phyloP scores from a whole-genome alignment of 352 stramenopile species.

The Albugo laibachii region DNA sequence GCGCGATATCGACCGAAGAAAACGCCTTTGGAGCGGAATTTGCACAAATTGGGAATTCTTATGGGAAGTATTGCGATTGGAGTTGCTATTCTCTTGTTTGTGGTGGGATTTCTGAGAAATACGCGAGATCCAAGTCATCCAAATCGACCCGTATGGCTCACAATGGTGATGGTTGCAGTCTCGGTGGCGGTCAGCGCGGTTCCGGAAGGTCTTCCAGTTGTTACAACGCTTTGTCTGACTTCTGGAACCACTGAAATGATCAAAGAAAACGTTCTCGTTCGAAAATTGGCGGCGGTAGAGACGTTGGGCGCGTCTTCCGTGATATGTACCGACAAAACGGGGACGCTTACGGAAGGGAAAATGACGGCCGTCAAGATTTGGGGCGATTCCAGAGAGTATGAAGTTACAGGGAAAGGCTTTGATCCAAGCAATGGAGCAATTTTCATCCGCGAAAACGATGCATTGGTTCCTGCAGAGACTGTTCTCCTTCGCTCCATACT shows the following conservation, averaged over 20 bases:
- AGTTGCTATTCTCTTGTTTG: conserved; percentile 73
- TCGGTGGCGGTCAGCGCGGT: conserved; percentile 68
- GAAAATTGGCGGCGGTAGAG: conserved; percentile 67
- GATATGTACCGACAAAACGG: conserved; percentile 89
- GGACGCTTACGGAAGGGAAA: conserved; percentile 82
- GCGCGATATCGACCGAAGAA: conserved; percentile 44
- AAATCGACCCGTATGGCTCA: conserved; percentile 69
- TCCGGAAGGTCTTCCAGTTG: conserved; percentile 56
- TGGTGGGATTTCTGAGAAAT: conserved; percentile 59
- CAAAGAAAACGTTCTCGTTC: conserved; percentile 58
- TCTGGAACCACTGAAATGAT: conserved; percentile 53
- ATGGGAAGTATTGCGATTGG: conserved; percentile 76
- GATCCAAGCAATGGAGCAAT: conserved; percentile 32
- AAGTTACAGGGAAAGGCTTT: conserved; percentile 41
- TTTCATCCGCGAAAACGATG: conserved; percentile 21
- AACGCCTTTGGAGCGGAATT: conserved; percentile 78
- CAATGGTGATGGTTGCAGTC: conserved; percentile 90
- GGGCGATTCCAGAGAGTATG: conserved; percentile 44
- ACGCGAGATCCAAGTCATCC: conserved; percentile 34
- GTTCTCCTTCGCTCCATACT: conserved; percentile 35
- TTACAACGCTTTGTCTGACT: conserved; percentile 64
- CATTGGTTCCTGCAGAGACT: conserved; percentile 16
- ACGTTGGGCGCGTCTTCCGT: conserved; percentile 82
- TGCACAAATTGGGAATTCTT: conserved; percentile 90
- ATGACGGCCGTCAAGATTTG: conserved; percentile 70